Evolutionary conservation across 1,139 yeast species (phyloP), one percentile per base, ranked within the genome.

Genomic region (Candida albicans): DNA sequence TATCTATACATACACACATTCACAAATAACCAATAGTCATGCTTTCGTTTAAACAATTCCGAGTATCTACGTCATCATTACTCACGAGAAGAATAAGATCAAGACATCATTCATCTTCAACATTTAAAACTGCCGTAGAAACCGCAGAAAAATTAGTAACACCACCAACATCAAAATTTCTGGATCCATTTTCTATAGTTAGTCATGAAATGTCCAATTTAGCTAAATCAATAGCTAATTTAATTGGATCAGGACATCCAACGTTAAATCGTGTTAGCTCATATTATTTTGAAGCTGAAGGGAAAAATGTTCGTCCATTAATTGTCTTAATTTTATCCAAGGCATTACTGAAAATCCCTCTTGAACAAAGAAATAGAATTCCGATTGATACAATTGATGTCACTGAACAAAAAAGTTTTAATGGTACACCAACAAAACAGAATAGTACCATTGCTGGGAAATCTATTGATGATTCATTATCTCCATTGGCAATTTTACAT

Each of bases 221-320:
- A 57, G 96, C 96, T 28, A 81, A 81, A 59, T 89, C 90, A 58
- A 95, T 93, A 50, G 95, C 96, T 39, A 71, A 77, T 28, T 74
- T 93, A 47, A 83, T 93, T 46, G 97, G 98, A 1, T 85, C 96
- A 0, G 96, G 96, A 7, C 96, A 91, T 59, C 97, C 98, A 1
- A 84, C 95, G 5, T 73, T 93, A 47, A 90, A 91, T 64, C 75
- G 95, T 54, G 96, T 91, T 4, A 85, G 96, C 24, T 82, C 91
- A 39, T 93, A 95, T 67, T 93, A 93, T 66, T 91, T 95, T 56
- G 96, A 91, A 64, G 88, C 95, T 15, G 96, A 91, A 60, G 99
- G 99, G 8, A 93, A 93, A 65, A 95, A 90, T 59, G 89, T 95
- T 26, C 77, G 99, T 47, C 99, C 99, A 1, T 68, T 93, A 55